These are phyloP conservation scores for Sarocladium strictum DNA, from an alignment of 2,329 filamentous ascomycete species.

Conservation along the genomic window DNA sequence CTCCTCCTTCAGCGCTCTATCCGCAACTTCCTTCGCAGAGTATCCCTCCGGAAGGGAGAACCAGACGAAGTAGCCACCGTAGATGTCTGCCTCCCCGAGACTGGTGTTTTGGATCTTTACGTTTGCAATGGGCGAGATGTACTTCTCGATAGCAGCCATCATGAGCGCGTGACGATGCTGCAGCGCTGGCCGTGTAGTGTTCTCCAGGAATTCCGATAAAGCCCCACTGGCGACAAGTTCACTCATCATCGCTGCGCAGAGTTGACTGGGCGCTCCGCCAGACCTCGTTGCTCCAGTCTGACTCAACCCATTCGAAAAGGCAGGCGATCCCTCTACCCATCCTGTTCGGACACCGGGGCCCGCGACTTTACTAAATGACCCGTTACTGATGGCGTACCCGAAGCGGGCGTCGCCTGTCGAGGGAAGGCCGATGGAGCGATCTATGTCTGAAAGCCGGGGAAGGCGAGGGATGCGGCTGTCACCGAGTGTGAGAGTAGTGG, in stretches of 20 bases:
- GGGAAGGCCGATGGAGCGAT: conserved; percentile 52
- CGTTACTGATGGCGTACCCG: conserved; percentile 79
- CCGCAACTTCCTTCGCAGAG: conserved; percentile 50
- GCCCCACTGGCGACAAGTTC: conserved; percentile 39
- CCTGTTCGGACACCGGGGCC: conserved; percentile 78
- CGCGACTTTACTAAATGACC: conserved; percentile 82
- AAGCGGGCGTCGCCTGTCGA: conserved; percentile 50
- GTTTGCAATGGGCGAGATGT: conserved; percentile 54
- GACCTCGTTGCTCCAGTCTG: conserved; percentile 48
- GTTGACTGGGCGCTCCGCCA: conserved; percentile 52
- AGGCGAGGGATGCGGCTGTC: conserved; percentile 45
- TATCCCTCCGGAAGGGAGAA: conserved; percentile 50
- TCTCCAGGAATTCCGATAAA: conserved; percentile 38
- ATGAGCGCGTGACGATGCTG: conserved; percentile 43
- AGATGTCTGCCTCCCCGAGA: conserved; percentile 40
- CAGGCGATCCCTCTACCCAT: conserved; percentile 72
- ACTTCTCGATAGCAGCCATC: conserved; percentile 48
- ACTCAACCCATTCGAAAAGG: conserved; percentile 43
- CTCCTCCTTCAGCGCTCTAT: conserved; percentile 54
- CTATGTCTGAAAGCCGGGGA: conserved; percentile 74
- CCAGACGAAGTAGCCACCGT: conserved; percentile 87
- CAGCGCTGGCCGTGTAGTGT: conserved; percentile 37
- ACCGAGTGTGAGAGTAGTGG: no score
- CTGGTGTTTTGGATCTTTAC: conserved; percentile 25
- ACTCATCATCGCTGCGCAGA: conserved; percentile 46